phyloP scores from a whole-genome alignment of 2,329 filamentous ascomycete genomes.

The Graphilbum fragrans region DNA sequence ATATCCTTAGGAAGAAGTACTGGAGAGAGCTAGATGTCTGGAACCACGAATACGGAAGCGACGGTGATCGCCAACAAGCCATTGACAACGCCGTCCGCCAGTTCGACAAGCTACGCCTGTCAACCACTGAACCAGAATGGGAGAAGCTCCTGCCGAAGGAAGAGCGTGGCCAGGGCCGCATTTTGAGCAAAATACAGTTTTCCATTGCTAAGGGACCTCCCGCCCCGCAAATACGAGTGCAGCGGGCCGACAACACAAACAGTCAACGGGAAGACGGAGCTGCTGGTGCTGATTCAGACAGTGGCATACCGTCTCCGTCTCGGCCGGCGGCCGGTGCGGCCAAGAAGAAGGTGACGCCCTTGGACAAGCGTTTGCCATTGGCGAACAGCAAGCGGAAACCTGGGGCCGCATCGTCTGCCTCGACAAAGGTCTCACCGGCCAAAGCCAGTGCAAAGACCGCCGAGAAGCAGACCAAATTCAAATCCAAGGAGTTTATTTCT shows the following conservation, averaged over 20 bases:
- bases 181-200: conserved; percentile 48
- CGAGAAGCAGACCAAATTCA: conserved; percentile 24
- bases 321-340: conserved; percentile 22
- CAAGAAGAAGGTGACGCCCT: conserved; percentile 40
- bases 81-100: conserved; percentile 48
- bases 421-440: conserved; percentile 22
- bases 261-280: conserved; percentile 12
- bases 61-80: conserved; percentile 43
- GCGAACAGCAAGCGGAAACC: conserved; percentile 26
- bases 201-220: conserved; percentile 38
- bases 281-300: conserved; percentile 10
- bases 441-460: conserved; percentile 31
- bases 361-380: conserved; percentile 41
- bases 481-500: conserved; percentile 44
- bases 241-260: conserved; percentile 35
- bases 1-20: conserved; percentile 41
- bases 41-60: conserved; percentile 42
- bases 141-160: conserved; percentile 45
- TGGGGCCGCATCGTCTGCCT: not conserved
- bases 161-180: conserved; percentile 47
- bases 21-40: conserved; percentile 56
- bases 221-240: conserved; percentile 36
- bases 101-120: conserved; percentile 47
- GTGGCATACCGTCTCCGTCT: conserved; percentile 7
- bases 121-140: conserved; percentile 45